Conservation (phyloP, 1,139 yeast genomes). For the Geotrichum klebahnii region DNA sequence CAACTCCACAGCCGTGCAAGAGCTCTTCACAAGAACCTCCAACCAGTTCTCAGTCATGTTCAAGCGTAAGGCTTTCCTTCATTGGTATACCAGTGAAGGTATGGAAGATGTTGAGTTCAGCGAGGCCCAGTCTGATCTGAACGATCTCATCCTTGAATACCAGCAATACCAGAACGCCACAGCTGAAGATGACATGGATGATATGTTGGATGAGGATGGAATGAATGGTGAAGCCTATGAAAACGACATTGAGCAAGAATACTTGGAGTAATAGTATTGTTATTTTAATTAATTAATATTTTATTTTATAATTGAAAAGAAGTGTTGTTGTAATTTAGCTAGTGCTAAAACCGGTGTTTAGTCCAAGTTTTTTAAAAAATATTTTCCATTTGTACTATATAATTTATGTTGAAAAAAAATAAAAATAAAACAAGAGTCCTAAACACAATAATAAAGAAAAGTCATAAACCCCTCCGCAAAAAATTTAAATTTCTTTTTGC, state of each 20-base stretch:
- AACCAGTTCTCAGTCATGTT: slow-evolving; percentile 45
- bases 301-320: no score
- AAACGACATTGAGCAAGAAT: not conserved
- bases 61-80: slow-evolving; percentile 45
- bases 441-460: no score
- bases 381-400: no score
- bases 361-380: no score
- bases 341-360: no score
- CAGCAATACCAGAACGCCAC: slow-evolving; percentile 47
- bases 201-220: slow-evolving; percentile 30
- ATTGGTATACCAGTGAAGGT: slow-evolving; percentile 47
- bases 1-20: slow-evolving; percentile 46
- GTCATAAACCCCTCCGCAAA: no score
- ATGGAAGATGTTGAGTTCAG: slow-evolving; percentile 48
- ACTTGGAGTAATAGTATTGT: no score
- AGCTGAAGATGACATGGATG: slow-evolving; percentile 31
- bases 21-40: slow-evolving; percentile 42
- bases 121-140: slow-evolving; percentile 45
- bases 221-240: not conserved
- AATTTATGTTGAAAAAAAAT: no score
- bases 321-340: no score
- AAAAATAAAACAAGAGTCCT: no score
- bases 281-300: no score
- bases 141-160: slow-evolving; percentile 44
- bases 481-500: no score